These are phyloP conservation scores for Hemerocallis citrina DNA, from an alignment of 106 monocot species.

Conservation along the genomic window DNA sequence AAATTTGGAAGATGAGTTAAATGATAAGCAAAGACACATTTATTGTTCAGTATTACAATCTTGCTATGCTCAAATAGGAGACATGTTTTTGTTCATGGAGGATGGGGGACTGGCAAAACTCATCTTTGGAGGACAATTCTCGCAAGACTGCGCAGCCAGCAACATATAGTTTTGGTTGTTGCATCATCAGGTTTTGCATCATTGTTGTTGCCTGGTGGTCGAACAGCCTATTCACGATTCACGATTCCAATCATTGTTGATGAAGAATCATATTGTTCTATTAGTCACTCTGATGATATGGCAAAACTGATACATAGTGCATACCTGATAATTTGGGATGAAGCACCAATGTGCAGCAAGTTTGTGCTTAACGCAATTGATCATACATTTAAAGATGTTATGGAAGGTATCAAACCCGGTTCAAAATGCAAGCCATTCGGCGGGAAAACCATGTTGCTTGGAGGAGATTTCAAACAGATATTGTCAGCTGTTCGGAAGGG, in stretches of 20 bases:
- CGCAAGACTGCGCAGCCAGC: not conserved
- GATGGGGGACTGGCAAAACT: constrained; percentile 20
- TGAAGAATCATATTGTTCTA: constrained; percentile 7
- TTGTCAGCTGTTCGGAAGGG: constrained; percentile 9
- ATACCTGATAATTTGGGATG: constrained; percentile 9
- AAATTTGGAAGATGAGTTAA: not conserved
- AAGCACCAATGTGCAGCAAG: constrained; percentile 7
- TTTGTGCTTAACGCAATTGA: constrained; percentile 19
- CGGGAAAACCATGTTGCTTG: constrained; percentile 9
- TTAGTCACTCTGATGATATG: constrained; percentile 3
- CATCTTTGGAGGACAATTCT: constrained; percentile 9
- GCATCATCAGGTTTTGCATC: constrained; percentile 15
- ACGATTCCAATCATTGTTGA: constrained; percentile 11
- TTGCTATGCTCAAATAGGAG: not conserved
- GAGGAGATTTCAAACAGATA: constrained; percentile 23
- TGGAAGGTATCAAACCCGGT: not conserved
- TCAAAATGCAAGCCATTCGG: not conserved
- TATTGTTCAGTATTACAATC: not conserved
- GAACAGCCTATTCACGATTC: constrained; percentile 26
- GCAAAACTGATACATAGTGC: not conserved
- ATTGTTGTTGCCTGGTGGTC: constrained; percentile 10
- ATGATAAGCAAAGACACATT: constrained; percentile 5
- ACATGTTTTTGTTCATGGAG: not conserved
- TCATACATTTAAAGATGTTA: not conserved
- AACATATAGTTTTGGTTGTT: constrained; percentile 12